phyloP scores from a whole-genome alignment of 768 basidiomycete species.

The Pleurotus cornucopiae region DNA sequence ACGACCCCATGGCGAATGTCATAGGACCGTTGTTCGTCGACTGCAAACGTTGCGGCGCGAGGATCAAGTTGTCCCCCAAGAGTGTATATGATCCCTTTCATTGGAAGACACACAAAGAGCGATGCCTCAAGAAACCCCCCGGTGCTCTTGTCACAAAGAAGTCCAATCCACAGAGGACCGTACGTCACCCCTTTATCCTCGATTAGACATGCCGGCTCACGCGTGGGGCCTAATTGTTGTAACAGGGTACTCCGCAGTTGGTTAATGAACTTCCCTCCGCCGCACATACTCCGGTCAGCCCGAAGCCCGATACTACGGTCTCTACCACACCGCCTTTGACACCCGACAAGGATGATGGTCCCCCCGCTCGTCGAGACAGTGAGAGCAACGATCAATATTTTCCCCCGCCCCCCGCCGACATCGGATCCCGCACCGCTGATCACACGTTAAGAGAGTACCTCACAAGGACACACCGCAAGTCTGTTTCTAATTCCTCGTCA shows the following conservation, averaged over 20 bases:
- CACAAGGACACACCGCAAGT: slow-evolving; percentile 1
- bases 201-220: background rate
- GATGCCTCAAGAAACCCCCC: slow-evolving; percentile 47
- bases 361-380: background rate
- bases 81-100: slow-evolving; percentile 64
- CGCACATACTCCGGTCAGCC: slow-evolving; percentile 22
- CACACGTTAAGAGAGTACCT: slow-evolving; percentile 1
- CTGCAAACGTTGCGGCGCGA: slow-evolving; percentile 50
- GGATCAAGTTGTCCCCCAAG: slow-evolving; percentile 66
- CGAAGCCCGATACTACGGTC: slow-evolving; percentile 16
- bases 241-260: slow-evolving; percentile 6
- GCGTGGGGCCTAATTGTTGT: background rate
- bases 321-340: slow-evolving; percentile 30
- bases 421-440: background rate
- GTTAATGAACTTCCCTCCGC: slow-evolving; percentile 15
- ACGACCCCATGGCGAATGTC: slow-evolving; percentile 50
- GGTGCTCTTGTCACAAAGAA: slow-evolving; percentile 15
- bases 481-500: slow-evolving; percentile 2
- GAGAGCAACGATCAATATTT: background rate
- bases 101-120: slow-evolving; percentile 59
- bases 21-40: slow-evolving; percentile 46
- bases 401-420: slow-evolving; percentile 13
- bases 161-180: slow-evolving; percentile 14
- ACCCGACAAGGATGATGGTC: slow-evolving; percentile 26
- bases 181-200: slow-evolving; percentile 8